Percentiles rank a stretch among this genome's conserved stretches.
These are phyloP conservation scores for Pichia sp. DNA, from an alignment of 1,139 yeast species.

Conservation along the genomic window DNA sequence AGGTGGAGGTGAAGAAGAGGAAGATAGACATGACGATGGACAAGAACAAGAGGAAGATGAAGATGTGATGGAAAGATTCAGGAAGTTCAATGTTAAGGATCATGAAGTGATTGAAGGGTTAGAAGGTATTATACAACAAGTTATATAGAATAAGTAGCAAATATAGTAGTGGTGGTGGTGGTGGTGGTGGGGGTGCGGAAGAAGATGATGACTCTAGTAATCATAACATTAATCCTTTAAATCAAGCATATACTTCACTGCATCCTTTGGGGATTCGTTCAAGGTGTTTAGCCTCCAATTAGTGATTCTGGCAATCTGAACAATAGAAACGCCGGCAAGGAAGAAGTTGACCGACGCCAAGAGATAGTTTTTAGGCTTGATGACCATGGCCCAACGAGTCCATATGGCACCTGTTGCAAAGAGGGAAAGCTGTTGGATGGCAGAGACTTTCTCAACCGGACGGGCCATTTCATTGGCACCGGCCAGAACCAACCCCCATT, in stretches of 20 bases:
- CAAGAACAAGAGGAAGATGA: conserved; percentile 23
- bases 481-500: conserved; percentile 88
- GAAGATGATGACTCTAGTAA: too few species aligned
- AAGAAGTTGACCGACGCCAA: conserved; percentile 93
- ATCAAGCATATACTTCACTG: conserved; percentile 45
- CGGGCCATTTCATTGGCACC: conserved; percentile 81
- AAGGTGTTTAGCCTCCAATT: conserved; percentile 44
- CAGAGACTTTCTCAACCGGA: conserved; percentile 87
- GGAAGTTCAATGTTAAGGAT: not conserved
- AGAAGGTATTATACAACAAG: not conserved
- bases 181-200: too few species aligned
- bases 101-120: not conserved
- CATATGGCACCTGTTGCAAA: conserved; percentile 91
- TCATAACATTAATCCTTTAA: conserved; percentile 37
- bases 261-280: conserved; percentile 48
- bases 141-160: not conserved
- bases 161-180: too few species aligned
- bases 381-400: conserved; percentile 98
- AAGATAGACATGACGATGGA: conserved; percentile 9
- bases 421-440: conserved; percentile 87
- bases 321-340: conserved; percentile 84
- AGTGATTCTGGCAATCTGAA: conserved; percentile 67
- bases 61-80: conserved; percentile 19
- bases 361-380: conserved; percentile 78
- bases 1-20: conserved; percentile 16